Evolutionary conservation across 345 rosid species (phyloP), one percentile per base, ranked within the genome.

Genomic region (Clausena lansium): DNA sequence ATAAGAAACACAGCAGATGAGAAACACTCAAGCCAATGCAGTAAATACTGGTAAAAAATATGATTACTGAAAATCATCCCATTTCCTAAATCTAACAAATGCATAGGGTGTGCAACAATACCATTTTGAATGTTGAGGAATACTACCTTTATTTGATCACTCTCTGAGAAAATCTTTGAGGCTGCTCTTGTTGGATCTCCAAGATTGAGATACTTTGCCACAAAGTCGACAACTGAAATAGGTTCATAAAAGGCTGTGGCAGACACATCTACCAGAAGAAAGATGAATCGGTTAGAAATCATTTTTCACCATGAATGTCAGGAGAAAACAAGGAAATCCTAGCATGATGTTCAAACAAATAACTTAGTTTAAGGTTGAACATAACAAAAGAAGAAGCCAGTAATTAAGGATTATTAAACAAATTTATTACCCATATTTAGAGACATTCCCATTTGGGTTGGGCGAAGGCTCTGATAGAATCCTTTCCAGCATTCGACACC

Each of bases 401-500:
- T 35, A n/a, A 55, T 35, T 10, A 1, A 14, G 52, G 20, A 33
- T 14, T 33, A 69, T 13, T 19, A 30, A 25, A 33, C 1, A 35
- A 57, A 57, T 57, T 20, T 32, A 38, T 3, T 78, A 87, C 92
- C 89, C 38, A 89, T 89, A 69, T 89, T 89, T 10, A 89, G 70
- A 1, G 92, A 89, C n/a, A 89, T 61, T 20, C 92, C 92, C 90
- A 89, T 89, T 77, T 89, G 92, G 2, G 92, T 89, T 30, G 92
- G 90, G 13, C 92, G 88, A 73, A 89, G 86, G 64, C 92, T 89
- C 61, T 89, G 92, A 77, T 89, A 89, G 61, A 89, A 89, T 10
- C 92, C 92, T 33, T 87, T 84, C 92, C 92, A 89, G 61, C 90
- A 82, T 79, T 89, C 92, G 60, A 87, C 80, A 36, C 92, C 92